Conservation (phyloP, 1,284 basidiomycete species). For the Takashimella koratensis region DNA sequence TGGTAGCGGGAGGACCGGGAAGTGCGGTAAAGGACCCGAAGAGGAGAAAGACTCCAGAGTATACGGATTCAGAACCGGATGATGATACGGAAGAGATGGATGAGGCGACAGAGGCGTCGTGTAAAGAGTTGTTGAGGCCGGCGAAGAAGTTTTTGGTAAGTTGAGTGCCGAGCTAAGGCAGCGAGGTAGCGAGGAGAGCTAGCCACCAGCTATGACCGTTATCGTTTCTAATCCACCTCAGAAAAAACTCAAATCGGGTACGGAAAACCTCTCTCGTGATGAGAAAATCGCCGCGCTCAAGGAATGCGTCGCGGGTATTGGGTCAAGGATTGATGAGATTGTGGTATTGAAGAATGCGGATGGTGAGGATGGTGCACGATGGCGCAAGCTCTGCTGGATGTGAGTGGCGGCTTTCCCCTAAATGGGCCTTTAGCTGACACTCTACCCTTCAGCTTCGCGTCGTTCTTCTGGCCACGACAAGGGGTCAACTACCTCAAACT, state of each 20-base stretch:
- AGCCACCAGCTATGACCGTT: no score
- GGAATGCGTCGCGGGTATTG: constrained; percentile 91
- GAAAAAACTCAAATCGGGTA: constrained; percentile 91
- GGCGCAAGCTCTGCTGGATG: constrained; percentile 95
- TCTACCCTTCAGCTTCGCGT: constrained; percentile 65
- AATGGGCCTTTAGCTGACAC: background rate
- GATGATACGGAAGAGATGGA: constrained; percentile 84
- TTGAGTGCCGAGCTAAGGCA: constrained; percentile 14
- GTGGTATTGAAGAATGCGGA: constrained; percentile 69
- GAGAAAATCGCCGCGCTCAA: constrained; percentile 95
- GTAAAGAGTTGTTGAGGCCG: constrained; percentile 93
- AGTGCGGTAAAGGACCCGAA: no score
- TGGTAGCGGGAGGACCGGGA: constrained; percentile 56
- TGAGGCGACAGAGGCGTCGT: constrained; percentile 61
- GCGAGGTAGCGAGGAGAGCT: no score
- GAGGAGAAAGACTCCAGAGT: constrained; percentile 81
- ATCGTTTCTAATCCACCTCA: no score
- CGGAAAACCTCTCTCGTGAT: constrained; percentile 85
- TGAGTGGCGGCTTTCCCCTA: constrained; percentile 53
- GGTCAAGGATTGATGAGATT: constrained; percentile 83
- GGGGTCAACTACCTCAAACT: constrained; percentile 80
- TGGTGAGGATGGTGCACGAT: constrained; percentile 74
- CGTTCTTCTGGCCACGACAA: constrained; percentile 96
- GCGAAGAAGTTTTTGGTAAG: constrained; percentile 92
- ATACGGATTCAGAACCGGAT: constrained; percentile 84